These are phyloP conservation scores for Monilinia fructicola DNA, from an alignment of 2,329 filamentous ascomycete species.

Conservation along the genomic window DNA sequence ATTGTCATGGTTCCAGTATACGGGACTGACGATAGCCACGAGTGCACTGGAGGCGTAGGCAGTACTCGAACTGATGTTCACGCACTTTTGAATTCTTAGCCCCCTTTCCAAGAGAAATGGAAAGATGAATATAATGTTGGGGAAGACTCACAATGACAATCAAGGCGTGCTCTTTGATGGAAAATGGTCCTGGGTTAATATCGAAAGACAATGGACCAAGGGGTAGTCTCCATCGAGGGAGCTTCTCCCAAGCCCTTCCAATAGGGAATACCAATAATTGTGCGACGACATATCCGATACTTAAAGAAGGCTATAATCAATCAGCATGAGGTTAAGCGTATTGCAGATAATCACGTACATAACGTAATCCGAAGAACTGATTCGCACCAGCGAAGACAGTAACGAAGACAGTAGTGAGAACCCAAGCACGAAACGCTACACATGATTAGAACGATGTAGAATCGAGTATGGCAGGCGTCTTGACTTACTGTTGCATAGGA, in stretches of 20 bases:
- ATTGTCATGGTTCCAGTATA: constrained; percentile 50
- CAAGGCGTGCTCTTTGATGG: constrained; percentile 65
- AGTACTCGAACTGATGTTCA: constrained; percentile 36
- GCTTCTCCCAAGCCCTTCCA: constrained; percentile 51
- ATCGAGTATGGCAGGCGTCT: neutral
- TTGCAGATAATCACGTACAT: neutral
- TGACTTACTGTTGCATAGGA: constrained; percentile 6
- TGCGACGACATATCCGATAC: constrained; percentile 29
- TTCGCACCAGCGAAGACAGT: constrained; percentile 26
- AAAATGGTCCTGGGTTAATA: constrained; percentile 60
- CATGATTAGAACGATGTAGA: neutral
- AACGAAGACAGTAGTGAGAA: constrained; percentile 51
- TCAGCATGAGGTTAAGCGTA: neutral
- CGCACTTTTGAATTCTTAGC: constrained; percentile 52
- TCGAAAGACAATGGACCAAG: constrained; percentile 42
- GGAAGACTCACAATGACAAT: constrained; percentile 51
- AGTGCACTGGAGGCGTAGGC: constrained; percentile 53
- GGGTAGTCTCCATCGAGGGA: constrained; percentile 52
- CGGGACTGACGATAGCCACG: constrained; percentile 51
- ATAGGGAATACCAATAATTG: constrained; percentile 42
- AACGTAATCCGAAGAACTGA: constrained; percentile 31
- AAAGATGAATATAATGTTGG: neutral
- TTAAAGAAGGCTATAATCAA: constrained; percentile 25
- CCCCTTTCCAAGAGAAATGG: no score
- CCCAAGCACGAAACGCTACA: constrained; percentile 57